Percentiles rank a stretch among this genome's conserved stretches.
These are phyloP conservation scores for Rhizopogon sp. DNA, from an alignment of 768 basidiomycete genomes.

Conservation along the genomic window DNA sequence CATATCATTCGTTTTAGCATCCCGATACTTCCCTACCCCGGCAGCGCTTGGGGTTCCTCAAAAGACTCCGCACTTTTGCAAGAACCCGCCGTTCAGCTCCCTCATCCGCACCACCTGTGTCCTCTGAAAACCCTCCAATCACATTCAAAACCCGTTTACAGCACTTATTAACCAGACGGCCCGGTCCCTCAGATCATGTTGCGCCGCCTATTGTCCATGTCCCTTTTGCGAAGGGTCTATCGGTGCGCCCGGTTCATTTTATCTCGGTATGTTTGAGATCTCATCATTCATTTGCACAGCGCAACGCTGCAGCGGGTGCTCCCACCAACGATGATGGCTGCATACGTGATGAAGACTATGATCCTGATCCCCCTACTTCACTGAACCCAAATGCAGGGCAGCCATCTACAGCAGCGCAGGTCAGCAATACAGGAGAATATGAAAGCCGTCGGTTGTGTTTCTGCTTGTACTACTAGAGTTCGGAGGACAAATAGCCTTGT, in stretches of 20 bases:
- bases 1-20: background rate
- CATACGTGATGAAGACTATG: background rate
- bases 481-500: no score
- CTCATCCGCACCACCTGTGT: background rate
- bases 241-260: background rate
- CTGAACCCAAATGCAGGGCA: no score
- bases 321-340: background rate
- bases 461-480: no score
- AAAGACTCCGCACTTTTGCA: background rate
- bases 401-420: no score
- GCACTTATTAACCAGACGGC: background rate
- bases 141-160: background rate
- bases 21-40: background rate
- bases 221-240: background rate
- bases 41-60: background rate
- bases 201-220: background rate
- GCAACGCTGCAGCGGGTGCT: background rate
- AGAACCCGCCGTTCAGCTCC: background rate
- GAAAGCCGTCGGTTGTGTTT: background rate
- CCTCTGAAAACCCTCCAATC: background rate
- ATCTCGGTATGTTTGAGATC: background rate
- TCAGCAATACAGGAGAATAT: background rate
- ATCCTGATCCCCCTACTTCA: background rate
- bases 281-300: background rate
- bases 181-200: no score